Evolutionary conservation across 768 basidiomycete genomes (phyloP), one percentile per base, ranked within the genome.

Genomic region (Phylloporus arenicola): DNA sequence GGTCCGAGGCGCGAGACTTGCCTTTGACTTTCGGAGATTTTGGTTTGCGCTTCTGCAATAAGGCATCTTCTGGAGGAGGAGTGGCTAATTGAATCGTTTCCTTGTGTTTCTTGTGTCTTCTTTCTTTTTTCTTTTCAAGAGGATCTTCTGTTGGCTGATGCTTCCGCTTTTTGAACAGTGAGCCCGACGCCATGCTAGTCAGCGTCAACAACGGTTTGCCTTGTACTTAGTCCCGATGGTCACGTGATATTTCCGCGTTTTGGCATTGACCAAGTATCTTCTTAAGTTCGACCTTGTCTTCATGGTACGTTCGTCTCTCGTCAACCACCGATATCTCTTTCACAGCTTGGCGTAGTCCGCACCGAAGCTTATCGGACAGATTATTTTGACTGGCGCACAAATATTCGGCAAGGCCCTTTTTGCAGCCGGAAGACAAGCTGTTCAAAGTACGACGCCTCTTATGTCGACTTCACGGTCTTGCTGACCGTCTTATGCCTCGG

Each of bases 391-490:
- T 20, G 87, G 89, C 19, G 74, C 78, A 24, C 84, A 82, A 68
- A 93, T 93, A 57, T 70, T 98, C 45, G 93, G 96, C 48, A 94
- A 87, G 71, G 96, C 96, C 38, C 81, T 98, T 47, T 73, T 78
- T 30, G 93, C 92, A 63, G 96, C 94, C 2, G 91, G 91, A 33
- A 76, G 79, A 59, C 96, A 99, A 68, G 95, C 94, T 11, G 82
- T 88, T 38, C 86, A 91, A 77, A 99, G 96, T 98, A 66, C 61
- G 86, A 69, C 27, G 41, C 49, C 14, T 51, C 35, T 29, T 33
- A 20, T n/a, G 34, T 47, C 31, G 20, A 20, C 38, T 48, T 20
- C 22, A 30, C 22, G 24, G 17, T 31, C 24, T 39, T 25, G 24
- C 52, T 57, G 39, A 56, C 25, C 27, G 41, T 11, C 4, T 12